A percentile compares a stretch with the other conserved stretches of the same genome.
These are phyloP conservation scores for Termitomyces sp. DNA, from an alignment of 768 basidiomycete species.

Conservation along the genomic window DNA sequence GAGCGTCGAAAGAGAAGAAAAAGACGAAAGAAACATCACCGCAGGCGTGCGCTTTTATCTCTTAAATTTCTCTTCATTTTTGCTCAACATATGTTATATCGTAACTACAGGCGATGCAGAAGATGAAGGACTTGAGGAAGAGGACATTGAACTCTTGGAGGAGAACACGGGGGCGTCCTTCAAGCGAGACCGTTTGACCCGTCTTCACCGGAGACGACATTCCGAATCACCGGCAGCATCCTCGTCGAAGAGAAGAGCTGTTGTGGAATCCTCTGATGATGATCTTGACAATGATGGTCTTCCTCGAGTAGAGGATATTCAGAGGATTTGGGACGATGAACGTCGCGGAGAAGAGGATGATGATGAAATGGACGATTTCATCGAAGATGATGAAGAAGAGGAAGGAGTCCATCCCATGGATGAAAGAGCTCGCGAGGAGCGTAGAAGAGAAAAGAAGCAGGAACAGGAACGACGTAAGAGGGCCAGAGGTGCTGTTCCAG, in stretches of 20 bases:
- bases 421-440: conserved; percentile 72
- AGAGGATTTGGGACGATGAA: conserved; percentile 85
- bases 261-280: conserved; percentile 75
- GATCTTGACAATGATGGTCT: conserved; percentile 59
- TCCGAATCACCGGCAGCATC: conserved; percentile 66
- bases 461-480: conserved; percentile 69
- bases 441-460: conserved; percentile 62
- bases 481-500: conserved; percentile 60
- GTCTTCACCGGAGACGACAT: conserved; percentile 66
- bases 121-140: conserved; percentile 81
- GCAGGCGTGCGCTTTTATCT: conserved; percentile 35
- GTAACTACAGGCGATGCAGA: conserved; percentile 37
- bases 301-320: conserved; percentile 59
- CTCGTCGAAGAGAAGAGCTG: conserved; percentile 53
- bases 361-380: conserved; percentile 76
- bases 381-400: conserved; percentile 79
- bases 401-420: conserved; percentile 69
- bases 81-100: conserved; percentile 2
- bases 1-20: conserved; percentile 59
- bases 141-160: conserved; percentile 84
- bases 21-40: conserved; percentile 65
- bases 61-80: conserved; percentile 3
- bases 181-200: conserved; percentile 65
- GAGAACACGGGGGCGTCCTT: conserved; percentile 88
- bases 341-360: conserved; percentile 63